Base-by-base conservation (phyloP, 371 early-diverging fungal species). In the Syncephalastrum racemosum region DNA sequence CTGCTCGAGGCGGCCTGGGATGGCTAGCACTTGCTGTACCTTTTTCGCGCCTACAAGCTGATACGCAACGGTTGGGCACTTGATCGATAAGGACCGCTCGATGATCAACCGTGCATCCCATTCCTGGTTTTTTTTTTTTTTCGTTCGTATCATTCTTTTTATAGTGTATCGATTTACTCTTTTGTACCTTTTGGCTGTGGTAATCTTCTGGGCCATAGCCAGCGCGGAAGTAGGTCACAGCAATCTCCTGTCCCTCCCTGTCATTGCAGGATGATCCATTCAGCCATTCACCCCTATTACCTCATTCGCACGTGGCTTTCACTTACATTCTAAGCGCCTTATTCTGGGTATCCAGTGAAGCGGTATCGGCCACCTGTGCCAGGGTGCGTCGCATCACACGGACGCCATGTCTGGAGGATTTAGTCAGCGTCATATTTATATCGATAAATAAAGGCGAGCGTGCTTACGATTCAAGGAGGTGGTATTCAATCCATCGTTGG, bases 31-130 rank as follows among this genome's bases (percentile, higher is more conserved):
- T 67, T 98, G 97, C 64, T 98, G 98, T 4, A 97, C 84, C 64
- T 98, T 98, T 67, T 98, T 98, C 23, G 93, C 83, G 10, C 99
- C 99, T 0, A 89, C 92, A n/a, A 98, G 72, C 51, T 97, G 98
- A 61, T 96, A 95, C 0, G 92, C 91, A 13, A 93, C 77, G 16
- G 83, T 90, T 24, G 98, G 99, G 59, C 95, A 94, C 56, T 96
- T 92, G 58, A 97, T 87, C 0, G 96, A 79, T 20, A 82, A 62
- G 0, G 95, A 93, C 16, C 80, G 79, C 62, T 98, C 99, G 4
- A 95, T 72, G 52, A 86, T 66, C 49, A 89, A 72, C 48, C 98
- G 73, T 2, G 91, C 95, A 7, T 82, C 77, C 98, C 98, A 97
- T 77, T 94, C 94, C 80, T 84, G 46, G 18, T 27, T 15, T 54